Conservation (phyloP, 768 basidiomycete species). For the Leccinellum luteum region DNA sequence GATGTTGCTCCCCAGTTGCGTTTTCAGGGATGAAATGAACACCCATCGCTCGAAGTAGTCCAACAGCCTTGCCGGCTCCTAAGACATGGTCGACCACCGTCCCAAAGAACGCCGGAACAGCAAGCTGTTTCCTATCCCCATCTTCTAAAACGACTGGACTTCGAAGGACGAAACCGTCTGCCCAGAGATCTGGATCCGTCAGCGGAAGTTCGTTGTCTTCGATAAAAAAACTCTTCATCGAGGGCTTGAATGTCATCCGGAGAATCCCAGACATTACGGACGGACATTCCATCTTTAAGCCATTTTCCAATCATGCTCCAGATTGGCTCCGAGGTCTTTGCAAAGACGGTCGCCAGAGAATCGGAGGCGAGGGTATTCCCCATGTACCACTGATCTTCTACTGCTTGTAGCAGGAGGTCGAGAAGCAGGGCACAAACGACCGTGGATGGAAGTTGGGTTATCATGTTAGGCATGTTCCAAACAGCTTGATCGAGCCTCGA, state of each 20-base stretch:
- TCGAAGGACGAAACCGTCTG: conserved; percentile 62
- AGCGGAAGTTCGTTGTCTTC: conserved; percentile 65
- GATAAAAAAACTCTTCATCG: conserved; percentile 80
- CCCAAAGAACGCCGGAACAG: conserved; percentile 59
- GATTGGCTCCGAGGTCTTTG: conserved; percentile 60
- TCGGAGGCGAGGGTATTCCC: conserved; percentile 53
- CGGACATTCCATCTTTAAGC: conserved; percentile 71
- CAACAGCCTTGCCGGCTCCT: conserved; percentile 72
- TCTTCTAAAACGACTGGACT: conserved; percentile 34
- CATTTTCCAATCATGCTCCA: conserved; percentile 74
- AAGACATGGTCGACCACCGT: conserved; percentile 59
- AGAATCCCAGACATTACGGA: conserved; percentile 34
- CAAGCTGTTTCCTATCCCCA: conserved; percentile 24
- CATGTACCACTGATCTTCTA: conserved; percentile 58
- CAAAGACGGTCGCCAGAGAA: conserved; percentile 62
- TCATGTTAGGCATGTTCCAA: conserved; percentile 41
- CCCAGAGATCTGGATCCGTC: conserved; percentile 77
- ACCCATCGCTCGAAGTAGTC: conserved; percentile 62
- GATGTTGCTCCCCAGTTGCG: conserved; percentile 16
- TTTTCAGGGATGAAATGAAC: conserved; percentile 18
- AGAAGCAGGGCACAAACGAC: conserved; percentile 56
- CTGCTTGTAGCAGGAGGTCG: conserved; percentile 55
- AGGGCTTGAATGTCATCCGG: conserved; percentile 29
- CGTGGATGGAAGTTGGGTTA: conserved; percentile 46
- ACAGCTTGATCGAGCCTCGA: conserved; percentile 31